phyloP scores from a whole-genome alignment of 2,329 filamentous ascomycete species.

The Paecilomyces formosus region DNA sequence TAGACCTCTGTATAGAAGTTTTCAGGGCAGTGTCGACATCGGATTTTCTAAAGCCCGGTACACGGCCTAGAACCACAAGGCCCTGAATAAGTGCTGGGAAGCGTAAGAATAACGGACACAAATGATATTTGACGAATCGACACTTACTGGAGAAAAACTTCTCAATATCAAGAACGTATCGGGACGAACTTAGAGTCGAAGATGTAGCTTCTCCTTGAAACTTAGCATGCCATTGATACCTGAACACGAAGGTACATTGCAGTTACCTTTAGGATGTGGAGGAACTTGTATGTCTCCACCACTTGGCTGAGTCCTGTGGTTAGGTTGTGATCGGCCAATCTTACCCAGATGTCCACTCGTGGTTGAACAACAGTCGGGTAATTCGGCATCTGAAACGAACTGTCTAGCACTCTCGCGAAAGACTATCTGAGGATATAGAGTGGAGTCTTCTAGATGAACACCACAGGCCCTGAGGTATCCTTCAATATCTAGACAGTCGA shows the following conservation, averaged over 20 bases:
- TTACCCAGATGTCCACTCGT: not conserved
- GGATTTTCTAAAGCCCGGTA: slow-evolving; percentile 29
- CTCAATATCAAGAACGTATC: not conserved
- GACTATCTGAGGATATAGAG: not conserved
- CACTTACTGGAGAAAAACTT: not conserved
- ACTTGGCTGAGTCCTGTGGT: not conserved
- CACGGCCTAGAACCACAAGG: slow-evolving; percentile 43
- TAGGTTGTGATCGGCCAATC: not conserved
- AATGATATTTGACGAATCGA: not conserved
- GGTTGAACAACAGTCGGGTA: not conserved
- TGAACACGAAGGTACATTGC: no score
- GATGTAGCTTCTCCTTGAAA: not conserved
- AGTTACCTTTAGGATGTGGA: no score
- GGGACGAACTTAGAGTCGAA: not conserved
- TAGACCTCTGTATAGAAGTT: not conserved
- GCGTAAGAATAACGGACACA: not conserved
- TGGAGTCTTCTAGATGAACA: not conserved
- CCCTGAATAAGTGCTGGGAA: slow-evolving; percentile 28
- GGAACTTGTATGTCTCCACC: not conserved
- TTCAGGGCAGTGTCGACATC: slow-evolving; percentile 14
- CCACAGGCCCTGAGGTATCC: slow-evolving; percentile 52
- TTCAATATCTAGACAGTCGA: slow-evolving; percentile 70
- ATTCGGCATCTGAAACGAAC: not conserved
- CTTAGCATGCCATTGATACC: no score
- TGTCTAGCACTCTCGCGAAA: not conserved